Base-by-base conservation (phyloP, 305 asterid species). In the Nicotiana rustica region DNA sequence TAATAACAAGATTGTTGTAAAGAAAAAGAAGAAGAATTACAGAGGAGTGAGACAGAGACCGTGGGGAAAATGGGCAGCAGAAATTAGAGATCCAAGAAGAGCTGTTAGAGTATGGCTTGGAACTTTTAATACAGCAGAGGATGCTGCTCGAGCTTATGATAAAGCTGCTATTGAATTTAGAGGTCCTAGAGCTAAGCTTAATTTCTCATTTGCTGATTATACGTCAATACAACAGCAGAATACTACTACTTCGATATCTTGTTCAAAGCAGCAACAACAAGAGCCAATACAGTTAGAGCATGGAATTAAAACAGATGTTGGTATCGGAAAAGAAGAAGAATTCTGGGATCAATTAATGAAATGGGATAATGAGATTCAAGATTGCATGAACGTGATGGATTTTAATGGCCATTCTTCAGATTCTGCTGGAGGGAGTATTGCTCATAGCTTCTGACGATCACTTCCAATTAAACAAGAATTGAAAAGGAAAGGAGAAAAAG, bases 31-130 rank as follows among this genome's bases (percentile, higher is more conserved):
- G 88, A 95, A 94, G 86, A 94, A 92, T 18, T 94, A 88, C 92
- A 93, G 98, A 69, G 99, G 99, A 0, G 99, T 94, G 19, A 87
- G 99, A 79, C 97, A 93, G 81, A 77, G 99, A 88, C 99, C 98
- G 2, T 95, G 99, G 98, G 99, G 98, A 10, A 95, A 95, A 77
- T 95, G 97, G 97, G 98, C 97, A 3, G 94, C 98, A 5, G 98
- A 95, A 87, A 95, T 95, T 12, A 69, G 98, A 14, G 97, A 95
- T 86, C 99, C 99, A 0, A 82, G 89, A 15, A 91, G 89, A 82
- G 98, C 98, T 6, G 91, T 93, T 19, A 92, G 98, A 4, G 99
- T 95, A 57, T 95, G 99, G 99, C 91, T 94, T 3, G 98, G 98
- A 8, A 95, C 98, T 0, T 95, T 95, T 76, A 91, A 87, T 47